Evolutionary conservation across 176 grass and related monocot species (phyloP).

Genomic region (Guadua angustifolia): DNA sequence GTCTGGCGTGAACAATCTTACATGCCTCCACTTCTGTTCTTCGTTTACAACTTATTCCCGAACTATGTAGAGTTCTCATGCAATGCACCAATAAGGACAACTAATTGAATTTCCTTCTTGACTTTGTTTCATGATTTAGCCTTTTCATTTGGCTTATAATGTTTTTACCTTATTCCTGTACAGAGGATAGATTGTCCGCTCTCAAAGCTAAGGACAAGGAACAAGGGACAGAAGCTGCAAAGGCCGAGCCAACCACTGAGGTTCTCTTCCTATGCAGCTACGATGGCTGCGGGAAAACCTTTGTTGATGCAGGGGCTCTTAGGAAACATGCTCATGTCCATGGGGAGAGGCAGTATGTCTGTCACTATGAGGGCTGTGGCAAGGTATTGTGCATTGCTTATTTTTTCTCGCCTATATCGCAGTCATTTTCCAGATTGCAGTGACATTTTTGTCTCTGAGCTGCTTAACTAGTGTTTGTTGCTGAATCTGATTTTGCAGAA

Average conservation of each 20-base stretch:
- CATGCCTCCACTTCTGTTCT: neutral
- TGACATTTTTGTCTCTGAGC: slow-evolving; percentile 11
- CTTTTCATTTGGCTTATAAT: slow-evolving; percentile 16
- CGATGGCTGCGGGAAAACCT: slow-evolving; percentile 84
- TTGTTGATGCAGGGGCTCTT: slow-evolving; percentile 70
- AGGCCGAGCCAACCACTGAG: slow-evolving; percentile 71
- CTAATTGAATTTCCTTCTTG: neutral
- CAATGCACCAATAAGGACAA: neutral
- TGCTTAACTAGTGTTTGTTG: slow-evolving; percentile 34
- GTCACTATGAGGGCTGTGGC: slow-evolving; percentile 82
- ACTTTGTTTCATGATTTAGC: neutral
- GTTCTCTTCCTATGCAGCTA: slow-evolving; percentile 93
- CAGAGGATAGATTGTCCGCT: slow-evolving; percentile 82
- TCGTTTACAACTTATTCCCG: neutral
- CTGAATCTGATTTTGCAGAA: slow-evolving; percentile 62
- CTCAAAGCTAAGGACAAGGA: slow-evolving; percentile 67
- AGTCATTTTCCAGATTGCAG: neutral
- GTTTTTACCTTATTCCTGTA: slow-evolving; percentile 10
- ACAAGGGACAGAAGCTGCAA: slow-evolving; percentile 52
- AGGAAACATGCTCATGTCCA: slow-evolving; percentile 87
- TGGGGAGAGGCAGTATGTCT: slow-evolving; percentile 83
- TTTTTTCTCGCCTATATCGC: neutral
- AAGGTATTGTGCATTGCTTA: slow-evolving; percentile 63
- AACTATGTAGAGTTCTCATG: neutral
- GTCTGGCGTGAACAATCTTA: neutral